Conservation (phyloP, 2,329 filamentous ascomycete genomes). For the Fusarium gaditjirri region DNA sequence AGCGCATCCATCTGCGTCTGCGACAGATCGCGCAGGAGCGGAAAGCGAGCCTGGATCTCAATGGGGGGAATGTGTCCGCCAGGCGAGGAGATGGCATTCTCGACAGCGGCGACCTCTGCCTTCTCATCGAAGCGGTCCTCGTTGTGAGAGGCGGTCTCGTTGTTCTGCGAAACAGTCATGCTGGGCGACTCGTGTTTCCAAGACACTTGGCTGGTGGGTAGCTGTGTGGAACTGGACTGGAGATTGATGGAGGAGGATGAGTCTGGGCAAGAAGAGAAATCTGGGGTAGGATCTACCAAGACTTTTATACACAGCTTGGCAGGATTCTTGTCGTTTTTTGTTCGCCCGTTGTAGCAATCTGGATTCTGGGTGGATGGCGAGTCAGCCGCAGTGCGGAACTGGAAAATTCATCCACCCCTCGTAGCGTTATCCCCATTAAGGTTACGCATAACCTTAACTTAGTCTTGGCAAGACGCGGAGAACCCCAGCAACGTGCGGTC, state of each 20-base stretch:
- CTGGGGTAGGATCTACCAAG: neutral
- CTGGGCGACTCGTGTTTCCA: neutral
- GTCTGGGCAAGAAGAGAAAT: neutral
- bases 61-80: neutral
- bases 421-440: neutral
- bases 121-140: conserved; percentile 12
- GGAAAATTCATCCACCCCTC: neutral
- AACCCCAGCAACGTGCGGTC: neutral
- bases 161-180: conserved; percentile 13
- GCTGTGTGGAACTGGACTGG: neutral
- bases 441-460: neutral
- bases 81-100: neutral
- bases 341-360: neutral
- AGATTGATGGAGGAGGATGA: neutral
- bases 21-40: conserved; percentile 36
- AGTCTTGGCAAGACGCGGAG: conserved; percentile 1
- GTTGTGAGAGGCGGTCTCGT: conserved; percentile 1
- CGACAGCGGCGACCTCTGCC: conserved; percentile 4
- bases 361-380: neutral
- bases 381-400: neutral
- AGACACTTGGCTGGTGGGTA: neutral
- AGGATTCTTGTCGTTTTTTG: neutral
- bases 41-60: conserved; percentile 44
- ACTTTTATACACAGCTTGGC: conserved; percentile 1
- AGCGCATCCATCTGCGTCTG: conserved; percentile 38